Base-by-base conservation (phyloP, 805 yeast species). In the Saccharomyces kudriavzevii region DNA sequence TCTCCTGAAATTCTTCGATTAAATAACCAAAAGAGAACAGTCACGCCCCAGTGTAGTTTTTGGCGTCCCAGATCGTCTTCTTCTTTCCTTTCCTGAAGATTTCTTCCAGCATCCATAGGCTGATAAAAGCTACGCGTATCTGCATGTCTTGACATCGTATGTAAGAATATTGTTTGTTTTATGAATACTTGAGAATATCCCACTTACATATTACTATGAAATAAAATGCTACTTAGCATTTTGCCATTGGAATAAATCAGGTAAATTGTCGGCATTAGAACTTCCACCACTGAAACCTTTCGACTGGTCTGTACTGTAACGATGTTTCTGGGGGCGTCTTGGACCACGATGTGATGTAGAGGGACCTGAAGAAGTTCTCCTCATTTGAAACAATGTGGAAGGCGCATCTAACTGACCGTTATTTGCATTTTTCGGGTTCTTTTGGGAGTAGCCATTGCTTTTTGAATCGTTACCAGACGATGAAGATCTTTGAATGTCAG, bases 221-320 rank as follows among this genome's bases (percentile, higher is more conserved):
- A 17, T n/a, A 35, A 17, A 17, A 3, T 8, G 11, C 17, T 49
- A 53, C 22, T 43, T 51, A 9, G 51, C 35, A 30, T 56, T 53
- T 47, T 56, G 58, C 58, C 58, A 56, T 26, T 40, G 27, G 25
- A 48, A 26, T 27, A 51, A 24, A 20, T 47, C 53, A 17, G 43
- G 24, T 35, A 35, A 4, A 35, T 17, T 35, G 17, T 35, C 24
- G 4, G 43, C 9, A 17, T 17, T 35, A 24, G 43, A 17, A 6
- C 43, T 20, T 35, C 22, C 43, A 9, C 11, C 24, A 17, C 43
- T 6, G 10, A 24, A 20, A 35, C 43, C 17, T 35, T 35, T 35
- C 17, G 43, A n/a, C 2, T 17, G 24, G 17, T 35, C 43, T 35
- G 43, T 35, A 35, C 17, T 20, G 22, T 35, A 35, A 9, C 43